Conservation (phyloP, 2,329 filamentous ascomycete genomes). For the Berkeleyomyces rouxiae region DNA sequence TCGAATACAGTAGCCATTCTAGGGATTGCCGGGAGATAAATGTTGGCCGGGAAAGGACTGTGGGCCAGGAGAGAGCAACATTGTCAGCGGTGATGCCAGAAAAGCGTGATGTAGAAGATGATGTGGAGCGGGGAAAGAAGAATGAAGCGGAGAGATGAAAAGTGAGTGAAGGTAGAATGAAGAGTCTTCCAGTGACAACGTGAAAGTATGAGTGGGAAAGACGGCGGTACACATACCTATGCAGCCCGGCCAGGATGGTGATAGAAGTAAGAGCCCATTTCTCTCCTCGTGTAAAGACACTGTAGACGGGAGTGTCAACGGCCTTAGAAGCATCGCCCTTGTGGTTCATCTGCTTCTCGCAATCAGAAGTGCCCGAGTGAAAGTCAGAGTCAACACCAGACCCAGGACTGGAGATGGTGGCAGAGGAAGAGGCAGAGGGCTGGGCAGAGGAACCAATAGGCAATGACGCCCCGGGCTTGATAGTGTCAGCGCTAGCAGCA, state of each 20-base stretch:
- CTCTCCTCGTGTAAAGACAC: conserved; percentile 17
- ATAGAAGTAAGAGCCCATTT: conserved; percentile 19
- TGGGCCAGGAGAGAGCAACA: neutral
- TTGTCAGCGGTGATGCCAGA: neutral
- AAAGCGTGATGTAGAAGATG: neutral
- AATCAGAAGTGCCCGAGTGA: neutral
- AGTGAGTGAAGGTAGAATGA: neutral
- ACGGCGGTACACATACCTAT: conserved; percentile 10
- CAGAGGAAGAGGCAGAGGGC: too few relatives aligned
- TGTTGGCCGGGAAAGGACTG: conserved; percentile 22
- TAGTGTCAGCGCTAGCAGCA: too few relatives aligned
- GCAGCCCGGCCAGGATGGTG: conserved; percentile 18
- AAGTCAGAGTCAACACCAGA: neutral
- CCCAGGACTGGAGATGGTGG: neutral
- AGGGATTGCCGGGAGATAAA: conserved; percentile 22
- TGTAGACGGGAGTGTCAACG: conserved; percentile 13
- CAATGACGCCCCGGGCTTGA: neutral
- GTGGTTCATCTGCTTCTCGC: neutral
- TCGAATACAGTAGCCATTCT: conserved; percentile 19
- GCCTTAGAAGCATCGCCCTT: neutral
- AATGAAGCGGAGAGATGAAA: neutral
- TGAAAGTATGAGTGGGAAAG: neutral
- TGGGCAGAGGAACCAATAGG: neutral
- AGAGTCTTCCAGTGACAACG: neutral
- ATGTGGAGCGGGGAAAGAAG: neutral